A percentile compares a stretch with the other conserved stretches of the same genome.
Evolutionary conservation across 495 filamentous ascomycete genomes (phyloP).

Genomic region (Glonium stellatum): DNA sequence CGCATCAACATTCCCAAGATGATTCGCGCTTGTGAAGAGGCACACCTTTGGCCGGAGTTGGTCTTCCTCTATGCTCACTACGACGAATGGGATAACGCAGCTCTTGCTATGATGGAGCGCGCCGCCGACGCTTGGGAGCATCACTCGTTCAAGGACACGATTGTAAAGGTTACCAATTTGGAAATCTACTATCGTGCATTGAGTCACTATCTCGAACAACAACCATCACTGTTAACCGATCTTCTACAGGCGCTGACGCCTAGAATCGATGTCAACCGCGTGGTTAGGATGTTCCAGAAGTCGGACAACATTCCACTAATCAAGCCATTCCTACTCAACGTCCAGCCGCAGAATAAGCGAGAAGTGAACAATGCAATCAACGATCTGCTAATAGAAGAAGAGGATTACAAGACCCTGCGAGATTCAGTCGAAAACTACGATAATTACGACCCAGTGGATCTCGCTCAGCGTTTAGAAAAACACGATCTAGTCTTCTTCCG

Average conservation of each 20-base stretch:
- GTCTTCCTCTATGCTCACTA: constrained; percentile 99
- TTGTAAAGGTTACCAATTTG: constrained; percentile 95
- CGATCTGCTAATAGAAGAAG: constrained; percentile 95
- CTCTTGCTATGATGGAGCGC: constrained; percentile 98
- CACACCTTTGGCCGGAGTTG: constrained; percentile 93
- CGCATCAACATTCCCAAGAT: constrained; percentile 98
- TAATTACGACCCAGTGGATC: constrained; percentile 96
- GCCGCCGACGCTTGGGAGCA: constrained; percentile 98
- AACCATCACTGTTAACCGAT: constrained; percentile 90
- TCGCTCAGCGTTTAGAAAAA: constrained; percentile 87
- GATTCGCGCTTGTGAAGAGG: constrained; percentile 91
- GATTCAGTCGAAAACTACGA: constrained; percentile 98
- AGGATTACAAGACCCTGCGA: constrained; percentile 96
- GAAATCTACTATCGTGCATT: constrained; percentile 98
- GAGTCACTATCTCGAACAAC: constrained; percentile 97
- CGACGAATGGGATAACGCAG: constrained; percentile 98
- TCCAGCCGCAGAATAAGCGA: constrained; percentile 95
- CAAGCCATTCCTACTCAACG: constrained; percentile 97
- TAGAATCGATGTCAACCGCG: constrained; percentile 95
- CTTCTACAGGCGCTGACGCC: constrained; percentile 85
- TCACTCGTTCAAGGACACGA: constrained; percentile 98
- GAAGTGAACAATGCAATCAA: constrained; percentile 98
- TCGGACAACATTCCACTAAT: constrained; percentile 98
- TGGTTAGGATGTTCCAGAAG: constrained; percentile 96
- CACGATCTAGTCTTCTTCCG: constrained; percentile 99